Base-by-base conservation (phyloP, 352 stramenopile species). In the Globisporangium okanoganense region DNA sequence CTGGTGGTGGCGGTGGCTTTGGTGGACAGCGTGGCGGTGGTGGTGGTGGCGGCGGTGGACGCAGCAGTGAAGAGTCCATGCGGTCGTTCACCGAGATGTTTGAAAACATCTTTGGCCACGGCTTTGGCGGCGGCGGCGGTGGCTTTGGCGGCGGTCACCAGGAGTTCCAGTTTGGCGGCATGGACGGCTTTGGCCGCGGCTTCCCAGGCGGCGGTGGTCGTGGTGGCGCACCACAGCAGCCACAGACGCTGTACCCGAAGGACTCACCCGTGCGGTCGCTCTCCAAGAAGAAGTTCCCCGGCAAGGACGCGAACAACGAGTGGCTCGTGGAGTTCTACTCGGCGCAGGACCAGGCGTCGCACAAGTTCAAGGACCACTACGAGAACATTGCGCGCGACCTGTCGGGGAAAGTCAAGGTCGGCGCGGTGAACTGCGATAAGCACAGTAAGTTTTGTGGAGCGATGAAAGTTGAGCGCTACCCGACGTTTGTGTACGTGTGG, bases 51-150 rank as follows among this genome's bases (percentile, higher is more conserved):
- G 62, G 67, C 44, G 64, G 67, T 5, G 61, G 64, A 29, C 74
- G 72, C 36, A 72, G 72, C 1, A 74, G 68, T 5, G 78, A 90
- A 22, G 80, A 90, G 40, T 78, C 72, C 49, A 85, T 93, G 66
- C 70, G 72, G 5, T 86, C 82, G 22, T 90, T 89, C 55, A 86
- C 85, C 58, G 92, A 95, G 62, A 92, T 96, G 72, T 96, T 96
- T 64, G 86, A 93, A 65, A 82, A 79, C 61, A 86, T 96, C 10
- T 95, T 96, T 63, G 88, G 79, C 29, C 73, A 85, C 31, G 73
- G 76, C 3, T 84, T 84, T 40, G 64, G 65, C 27, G 73, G 76
- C 44, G 71, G 66, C 5, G 62, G 75, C 7, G 49, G 60, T 12
- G 66, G 68, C 9, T 57, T 56, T 22, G 56, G 72, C 18, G 64